phyloP scores from a whole-genome alignment of 176 grass and related monocot species.

The Ensete ventricosum region DNA sequence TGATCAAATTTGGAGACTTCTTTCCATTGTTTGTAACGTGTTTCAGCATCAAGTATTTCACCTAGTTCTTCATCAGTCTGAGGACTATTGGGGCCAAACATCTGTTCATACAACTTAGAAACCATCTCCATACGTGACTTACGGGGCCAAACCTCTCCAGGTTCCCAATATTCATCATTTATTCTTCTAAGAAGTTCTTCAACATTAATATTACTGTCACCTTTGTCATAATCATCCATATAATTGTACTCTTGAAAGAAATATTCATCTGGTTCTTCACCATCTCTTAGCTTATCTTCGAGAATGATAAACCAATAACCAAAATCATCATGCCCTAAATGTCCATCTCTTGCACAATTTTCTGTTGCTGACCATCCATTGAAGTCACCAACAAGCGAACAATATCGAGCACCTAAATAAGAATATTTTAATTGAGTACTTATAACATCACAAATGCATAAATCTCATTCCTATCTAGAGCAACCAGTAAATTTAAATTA shows the following conservation, averaged over 20 bases:
- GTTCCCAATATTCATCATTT: constrained; percentile 95
- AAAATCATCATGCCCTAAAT: constrained; percentile 95
- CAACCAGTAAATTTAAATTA: neutral
- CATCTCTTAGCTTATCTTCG: constrained; percentile 86
- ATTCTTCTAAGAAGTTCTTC: constrained; percentile 57
- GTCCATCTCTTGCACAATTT: constrained; percentile 76
- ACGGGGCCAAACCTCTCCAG: constrained; percentile 47
- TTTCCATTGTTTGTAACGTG: constrained; percentile 78
- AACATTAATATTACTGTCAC: constrained; percentile 59
- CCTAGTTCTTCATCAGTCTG: constrained; percentile 77
- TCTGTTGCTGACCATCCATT: constrained; percentile 64
- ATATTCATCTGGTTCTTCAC: constrained; percentile 75
- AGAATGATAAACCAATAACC: constrained; percentile 88
- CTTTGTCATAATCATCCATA: constrained; percentile 91
- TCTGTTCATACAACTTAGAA: constrained; percentile 82
- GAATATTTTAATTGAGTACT: neutral
- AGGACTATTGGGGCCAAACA: constrained; percentile 88
- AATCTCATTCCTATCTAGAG: neutral
- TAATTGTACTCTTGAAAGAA: constrained; percentile 97
- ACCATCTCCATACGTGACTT: constrained; percentile 63
- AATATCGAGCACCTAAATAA: constrained; percentile 70
- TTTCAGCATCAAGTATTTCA: constrained; percentile 73
- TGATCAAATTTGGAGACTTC: constrained; percentile 33
- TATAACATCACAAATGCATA: neutral
- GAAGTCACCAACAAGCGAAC: constrained; percentile 85